Evolutionary conservation across 257 asterid species (phyloP).

Genomic region (Nicotiana benthamiana): DNA sequence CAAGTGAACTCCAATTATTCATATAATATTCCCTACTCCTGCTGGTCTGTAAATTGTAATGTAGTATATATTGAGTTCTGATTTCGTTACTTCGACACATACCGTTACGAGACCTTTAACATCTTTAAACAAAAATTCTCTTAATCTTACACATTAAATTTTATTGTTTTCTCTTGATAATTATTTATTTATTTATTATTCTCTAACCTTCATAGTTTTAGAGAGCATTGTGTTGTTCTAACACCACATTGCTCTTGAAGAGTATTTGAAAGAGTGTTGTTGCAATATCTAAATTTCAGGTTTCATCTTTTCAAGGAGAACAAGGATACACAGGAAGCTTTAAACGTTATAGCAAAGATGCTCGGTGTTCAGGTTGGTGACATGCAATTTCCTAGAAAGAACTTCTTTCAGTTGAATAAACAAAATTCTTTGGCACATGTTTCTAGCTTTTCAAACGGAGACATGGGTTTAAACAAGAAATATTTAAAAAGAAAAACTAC

Average conservation of each 20-base stretch:
- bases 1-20: not conserved
- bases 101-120: not conserved
- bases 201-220: not conserved
- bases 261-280: constrained; percentile 7
- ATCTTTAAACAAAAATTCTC: not conserved
- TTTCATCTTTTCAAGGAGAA: constrained; percentile 96
- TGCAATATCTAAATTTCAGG: constrained; percentile 30
- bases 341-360: constrained; percentile 81
- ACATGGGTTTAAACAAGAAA: not conserved
- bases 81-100: not conserved
- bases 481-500: not conserved
- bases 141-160: not conserved
- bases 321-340: constrained; percentile 94
- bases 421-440: not conserved
- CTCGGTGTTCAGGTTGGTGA: constrained; percentile 81
- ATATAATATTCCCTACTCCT: not conserved
- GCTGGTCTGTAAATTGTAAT: not conserved
- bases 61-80: not conserved
- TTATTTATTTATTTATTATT: not conserved
- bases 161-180: not conserved
- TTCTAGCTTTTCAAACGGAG: not conserved
- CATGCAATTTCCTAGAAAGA: constrained; percentile 1
- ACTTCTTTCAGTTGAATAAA: not conserved
- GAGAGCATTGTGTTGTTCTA: not conserved
- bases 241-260: constrained; percentile 1